A percentile compares a stretch with the other conserved stretches of the same genome.
phyloP scores from a whole-genome alignment of 768 basidiomycete genomes.

The Boletus coccyginus region DNA sequence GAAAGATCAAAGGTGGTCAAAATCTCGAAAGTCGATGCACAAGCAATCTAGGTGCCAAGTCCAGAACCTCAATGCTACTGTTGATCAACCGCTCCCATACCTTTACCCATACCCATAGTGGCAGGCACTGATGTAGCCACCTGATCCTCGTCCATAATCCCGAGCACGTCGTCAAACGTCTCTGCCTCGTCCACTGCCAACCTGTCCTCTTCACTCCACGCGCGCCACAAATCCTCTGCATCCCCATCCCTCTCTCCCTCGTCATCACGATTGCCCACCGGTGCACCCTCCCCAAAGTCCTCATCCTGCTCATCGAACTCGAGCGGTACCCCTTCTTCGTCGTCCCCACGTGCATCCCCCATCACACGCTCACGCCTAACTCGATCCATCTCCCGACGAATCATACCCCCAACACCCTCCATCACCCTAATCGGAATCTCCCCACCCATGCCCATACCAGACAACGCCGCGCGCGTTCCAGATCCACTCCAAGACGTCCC shows the following conservation, averaged over 20 bases:
- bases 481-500: slow-evolving; percentile 15
- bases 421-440: slow-evolving; percentile 56
- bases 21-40: neutral
- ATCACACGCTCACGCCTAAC: slow-evolving; percentile 8
- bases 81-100: neutral
- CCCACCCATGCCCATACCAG: slow-evolving; percentile 16
- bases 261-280: neutral
- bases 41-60: neutral
- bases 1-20: neutral
- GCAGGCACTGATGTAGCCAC: slow-evolving; percentile 12
- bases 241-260: slow-evolving; percentile 3
- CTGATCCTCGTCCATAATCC: slow-evolving; percentile 34
- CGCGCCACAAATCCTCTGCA: slow-evolving; percentile 22
- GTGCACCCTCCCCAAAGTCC: slow-evolving; percentile 40
- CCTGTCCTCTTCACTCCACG: slow-evolving; percentile 29
- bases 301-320: slow-evolving; percentile 72
- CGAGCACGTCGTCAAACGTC: slow-evolving; percentile 33
- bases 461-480: slow-evolving; percentile 14
- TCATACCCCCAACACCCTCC: slow-evolving; percentile 53
- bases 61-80: neutral
- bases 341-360: neutral
- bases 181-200: slow-evolving; percentile 32
- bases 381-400: slow-evolving; percentile 50
- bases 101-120: neutral
- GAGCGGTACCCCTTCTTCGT: slow-evolving; percentile 33